A percentile compares a stretch with the other conserved stretches of the same genome.
phyloP scores from a whole-genome alignment of 192 early-diverging fungal species.

The Lunasporangiospora selenospora region DNA sequence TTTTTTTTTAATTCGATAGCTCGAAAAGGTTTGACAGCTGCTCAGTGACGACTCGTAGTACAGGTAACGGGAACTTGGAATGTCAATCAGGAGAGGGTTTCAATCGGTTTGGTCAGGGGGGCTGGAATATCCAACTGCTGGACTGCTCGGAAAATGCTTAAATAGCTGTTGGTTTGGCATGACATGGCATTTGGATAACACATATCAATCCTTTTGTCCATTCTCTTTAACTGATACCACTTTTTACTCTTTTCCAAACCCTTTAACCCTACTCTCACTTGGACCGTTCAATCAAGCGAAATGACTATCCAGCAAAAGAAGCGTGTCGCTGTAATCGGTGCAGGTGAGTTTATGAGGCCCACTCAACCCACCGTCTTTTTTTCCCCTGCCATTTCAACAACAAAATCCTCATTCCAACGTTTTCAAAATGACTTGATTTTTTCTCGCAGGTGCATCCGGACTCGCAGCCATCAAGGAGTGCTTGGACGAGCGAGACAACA shows the following conservation, averaged over 20 bases:
- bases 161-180: too few species aligned
- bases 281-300: not conserved
- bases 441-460: conserved; percentile 55
- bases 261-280: too few species aligned
- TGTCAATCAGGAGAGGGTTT: too few species aligned
- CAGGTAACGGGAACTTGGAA: too few species aligned
- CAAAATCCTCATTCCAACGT: not conserved
- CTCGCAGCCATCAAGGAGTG: conserved; percentile 62
- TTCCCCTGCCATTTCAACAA: not conserved
- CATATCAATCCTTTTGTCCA: not conserved
- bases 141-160: too few species aligned
- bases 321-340: conserved; percentile 15
- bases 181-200: too few species aligned
- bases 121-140: too few species aligned
- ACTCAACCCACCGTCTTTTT: not conserved
- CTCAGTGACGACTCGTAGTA: too few species aligned
- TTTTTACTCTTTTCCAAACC: too few species aligned
- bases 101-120: too few species aligned
- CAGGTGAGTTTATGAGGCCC: conserved; percentile 9
- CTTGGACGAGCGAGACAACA: conserved; percentile 53
- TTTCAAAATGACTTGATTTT: not conserved
- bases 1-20: too few species aligned
- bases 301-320: not conserved
- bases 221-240: not conserved
- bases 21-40: too few species aligned